Evolutionary conservation across 2,329 filamentous ascomycete genomes (phyloP), one percentile per base, ranked within the genome.

Genomic region (Nakataea oryzae): DNA sequence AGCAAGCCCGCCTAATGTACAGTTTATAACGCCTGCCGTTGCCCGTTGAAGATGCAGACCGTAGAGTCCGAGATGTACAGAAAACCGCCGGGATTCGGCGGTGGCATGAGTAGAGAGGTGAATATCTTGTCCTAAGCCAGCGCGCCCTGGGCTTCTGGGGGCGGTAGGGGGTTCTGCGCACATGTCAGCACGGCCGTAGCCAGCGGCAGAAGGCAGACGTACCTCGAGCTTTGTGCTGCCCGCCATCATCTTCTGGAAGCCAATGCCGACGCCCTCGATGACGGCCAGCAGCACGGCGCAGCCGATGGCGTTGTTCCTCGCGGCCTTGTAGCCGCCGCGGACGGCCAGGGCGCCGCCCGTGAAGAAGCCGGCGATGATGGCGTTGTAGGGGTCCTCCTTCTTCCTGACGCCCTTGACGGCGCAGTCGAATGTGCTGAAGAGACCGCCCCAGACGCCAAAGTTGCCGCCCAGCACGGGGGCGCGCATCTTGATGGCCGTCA

Each of bases 341-440:
- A 97, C 87, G 60, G 95, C 95, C 41, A 99, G 83, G 32, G 93
- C 86, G 68, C 95, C 95, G 71, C 92, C 93, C 5, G 95, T 97
- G 76, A 97, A 93, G 82, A 97, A 97, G 61, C 95, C 95, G 55
- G 93, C 95, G 69, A 93, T 96, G 74, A 99, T 97, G 71, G 93
- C 92, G 78, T 97, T 97, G 80, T 92, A 97, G 17, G 95, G 92
- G 74, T 97, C 95, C 76, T 99, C 95, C 87, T 97, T 97, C 82
- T 95, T 91, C 67, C 92, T 82, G 62, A 93, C 80, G 63, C 93
- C 93, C 82, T 97, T 99, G 65, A 97, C 90, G 27, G 93, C 90
- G 80, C 95, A 99, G 79, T 99, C 95, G 72, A 93, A 97, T 65
- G 91, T 96, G 70, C 87, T 91, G 82, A 97, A 97, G 63, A 97